These are phyloP conservation scores for Exutisphaerella laricina DNA, from an alignment of 2,329 filamentous ascomycete species.

Conservation along the genomic window DNA sequence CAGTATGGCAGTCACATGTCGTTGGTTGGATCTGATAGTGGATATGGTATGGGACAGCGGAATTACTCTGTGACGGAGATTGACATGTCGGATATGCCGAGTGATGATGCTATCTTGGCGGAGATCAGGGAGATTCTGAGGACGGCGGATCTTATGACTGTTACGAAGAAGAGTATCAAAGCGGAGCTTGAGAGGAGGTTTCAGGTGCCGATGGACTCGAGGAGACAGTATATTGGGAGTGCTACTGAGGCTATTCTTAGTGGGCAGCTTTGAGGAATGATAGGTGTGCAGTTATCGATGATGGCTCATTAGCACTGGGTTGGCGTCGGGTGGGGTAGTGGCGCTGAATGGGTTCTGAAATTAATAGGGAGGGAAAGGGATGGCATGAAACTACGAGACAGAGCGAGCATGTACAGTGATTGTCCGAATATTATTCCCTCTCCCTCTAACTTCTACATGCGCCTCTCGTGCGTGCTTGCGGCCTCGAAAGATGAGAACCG, in stretches of 20 bases:
- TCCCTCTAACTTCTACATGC: too few species aligned
- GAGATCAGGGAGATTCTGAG: slow-evolving; percentile 93
- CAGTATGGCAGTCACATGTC: slow-evolving; percentile 63
- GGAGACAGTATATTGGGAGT: slow-evolving; percentile 75
- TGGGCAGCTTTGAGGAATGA: slow-evolving; percentile 33
- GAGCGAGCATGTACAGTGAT: too few species aligned
- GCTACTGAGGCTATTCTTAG: slow-evolving; percentile 40
- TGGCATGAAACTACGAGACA: too few species aligned
- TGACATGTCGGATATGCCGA: slow-evolving; percentile 67
- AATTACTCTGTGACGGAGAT: slow-evolving; percentile 49
- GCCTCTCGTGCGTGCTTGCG: too few species aligned
- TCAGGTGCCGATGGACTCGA: slow-evolving; percentile 75
- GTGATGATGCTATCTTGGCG: slow-evolving; percentile 80
- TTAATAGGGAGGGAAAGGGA: too few species aligned
- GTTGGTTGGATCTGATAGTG: slow-evolving; percentile 64
- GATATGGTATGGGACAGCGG: slow-evolving; percentile 23
- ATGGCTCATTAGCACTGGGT: slow-evolving; percentile 1
- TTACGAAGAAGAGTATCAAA: slow-evolving; percentile 99
- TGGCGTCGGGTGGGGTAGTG: background rate
- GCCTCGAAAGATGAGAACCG: too few species aligned
- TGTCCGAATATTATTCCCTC: too few species aligned
- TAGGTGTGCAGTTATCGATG: background rate
- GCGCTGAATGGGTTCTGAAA: too few species aligned
- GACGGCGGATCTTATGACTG: slow-evolving; percentile 90
- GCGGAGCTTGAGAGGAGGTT: slow-evolving; percentile 86